Percentiles rank a stretch among this genome's conserved stretches.
Conservation (phyloP, 2,329 filamentous ascomycete genomes). For the Fusarium dimerum region DNA sequence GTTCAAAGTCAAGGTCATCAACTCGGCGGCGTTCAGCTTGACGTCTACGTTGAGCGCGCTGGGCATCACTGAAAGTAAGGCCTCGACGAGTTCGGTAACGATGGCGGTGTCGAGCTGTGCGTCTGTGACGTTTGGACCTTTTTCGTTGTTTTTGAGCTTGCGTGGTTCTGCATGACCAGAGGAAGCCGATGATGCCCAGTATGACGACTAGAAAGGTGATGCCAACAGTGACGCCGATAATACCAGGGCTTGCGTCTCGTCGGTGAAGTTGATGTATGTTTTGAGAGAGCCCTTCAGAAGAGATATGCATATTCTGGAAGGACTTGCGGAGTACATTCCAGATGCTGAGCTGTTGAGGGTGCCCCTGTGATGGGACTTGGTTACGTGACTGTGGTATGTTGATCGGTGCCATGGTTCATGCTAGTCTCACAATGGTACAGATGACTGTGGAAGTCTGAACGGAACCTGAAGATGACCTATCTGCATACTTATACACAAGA, state of each 20-base stretch:
- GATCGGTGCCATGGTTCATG: not conserved
- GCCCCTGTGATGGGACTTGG: not conserved
- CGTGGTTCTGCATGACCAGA: constrained; percentile 11
- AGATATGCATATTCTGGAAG: too few species aligned
- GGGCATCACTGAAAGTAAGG: too few species aligned
- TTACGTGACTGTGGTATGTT: not conserved
- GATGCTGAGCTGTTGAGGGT: not conserved
- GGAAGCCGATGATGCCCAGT: constrained; percentile 7
- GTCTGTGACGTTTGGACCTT: not conserved
- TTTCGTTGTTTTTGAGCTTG: not conserved
- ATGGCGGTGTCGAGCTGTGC: not conserved
- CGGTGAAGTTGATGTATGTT: constrained; percentile 1
- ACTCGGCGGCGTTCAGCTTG: too few species aligned
- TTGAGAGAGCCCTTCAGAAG: not conserved
- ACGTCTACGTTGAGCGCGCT: too few species aligned
- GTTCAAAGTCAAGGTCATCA: too few species aligned
- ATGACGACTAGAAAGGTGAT: constrained; percentile 8
- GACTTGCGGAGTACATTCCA: not conserved
- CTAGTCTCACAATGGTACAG: too few species aligned
- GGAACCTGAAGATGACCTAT: not conserved
- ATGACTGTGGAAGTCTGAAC: too few species aligned
- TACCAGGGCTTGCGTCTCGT: constrained; percentile 6
- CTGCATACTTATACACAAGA: not conserved
- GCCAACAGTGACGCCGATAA: constrained; percentile 12
- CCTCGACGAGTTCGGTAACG: not conserved